Base-by-base conservation (phyloP, 257 asterid species). In the Gentiana dahurica region DNA sequence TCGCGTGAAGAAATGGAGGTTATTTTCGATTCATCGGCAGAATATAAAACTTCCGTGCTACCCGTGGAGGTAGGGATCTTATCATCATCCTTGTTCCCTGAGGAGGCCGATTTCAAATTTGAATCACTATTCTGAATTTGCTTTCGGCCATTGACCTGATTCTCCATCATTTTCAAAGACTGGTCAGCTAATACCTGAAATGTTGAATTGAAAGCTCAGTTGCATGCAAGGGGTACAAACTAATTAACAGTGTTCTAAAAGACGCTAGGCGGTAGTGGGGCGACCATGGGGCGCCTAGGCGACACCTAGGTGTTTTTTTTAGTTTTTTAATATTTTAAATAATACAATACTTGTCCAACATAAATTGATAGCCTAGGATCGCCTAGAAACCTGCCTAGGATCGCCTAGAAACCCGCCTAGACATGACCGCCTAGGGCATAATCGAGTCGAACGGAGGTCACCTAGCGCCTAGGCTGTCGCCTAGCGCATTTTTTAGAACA, bases 111-210 rank as follows among this genome's bases (percentile, higher is more conserved):
- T 60, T 62, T 77, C 54, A 72, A 67, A n/a, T 47, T 60, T 44
- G 68, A 55, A 70, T 72, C 75, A 38, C 65, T 73, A 1, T 43
- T 12, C 36, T 32, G 36, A 36, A 47, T 44, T 35, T 63, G 65
- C 51, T 36, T 49, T 53, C 53, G 50, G 45, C 33, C n/a, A 48
- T 35, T 1, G 12, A n/a, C 56, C 12, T 33, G 46, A 51, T 39
- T 43, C 43, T 51, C 46, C 55, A 53, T 63, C 57, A 62, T 69
- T 65, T 53, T 63, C 50, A 60, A 68, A 50, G 50, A 60, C 41
- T 65, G 75, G 81, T 59, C 60, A 41, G 75, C 71, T 48, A 79
- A 55, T 49, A 70, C 79, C 88, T 79, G 78, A 37, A 49, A 35
- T n/a, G 38, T 41, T 43, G 44, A 58, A 6, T 33, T 7, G 49